Evolutionary conservation across 805 yeast species (phyloP), one percentile per base, ranked within the genome.

Genomic region (Wickerhamiella alocasiicola): DNA sequence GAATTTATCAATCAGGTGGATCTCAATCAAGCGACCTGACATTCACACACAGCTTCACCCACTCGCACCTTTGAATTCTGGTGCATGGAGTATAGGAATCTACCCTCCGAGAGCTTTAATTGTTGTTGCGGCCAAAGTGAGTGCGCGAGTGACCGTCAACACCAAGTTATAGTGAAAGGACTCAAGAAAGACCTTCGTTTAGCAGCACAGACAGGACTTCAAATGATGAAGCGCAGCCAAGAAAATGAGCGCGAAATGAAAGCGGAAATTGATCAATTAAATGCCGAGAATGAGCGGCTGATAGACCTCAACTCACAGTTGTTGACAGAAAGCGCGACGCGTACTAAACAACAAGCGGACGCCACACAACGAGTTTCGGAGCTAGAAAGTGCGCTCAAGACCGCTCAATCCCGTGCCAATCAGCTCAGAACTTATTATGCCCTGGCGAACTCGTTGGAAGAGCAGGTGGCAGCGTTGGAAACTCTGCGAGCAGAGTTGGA

Each of bases 141-240:
- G 18, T 37, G 41, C 21, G 23, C 7, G 11, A 25, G 20, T 6
- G 33, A 25, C 6, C 4, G 9, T 11, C 20, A 29, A 29, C 31
- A 29, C 16, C 25, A 21, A 4, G 19, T 17, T 17, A 37, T 30
- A 4, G 31, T 37, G 12, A 9, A 20, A 28, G 41, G 24, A 25
- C 35, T 37, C 18, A 37, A 37, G 16, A 18, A 37, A 15, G 41
- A 37, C 29, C 35, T 37, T 17, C 20, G 25, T 9, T 18, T 29
- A 11, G 41, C 41, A 17, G 41, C 41, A 5, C 32, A 24, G 24
- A 30, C 41, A 17, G 41, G 41, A 24, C 29, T 37, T 34, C 35
- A 29, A 21, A 17, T 37, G 2, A 16, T 37, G 9, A 25, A 31
- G 20, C 34, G 30, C 15, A 18, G 23, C 13, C 41, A 37, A 15